phyloP scores from a whole-genome alignment of 306 rosid species.

The Cicer arietinum region DNA sequence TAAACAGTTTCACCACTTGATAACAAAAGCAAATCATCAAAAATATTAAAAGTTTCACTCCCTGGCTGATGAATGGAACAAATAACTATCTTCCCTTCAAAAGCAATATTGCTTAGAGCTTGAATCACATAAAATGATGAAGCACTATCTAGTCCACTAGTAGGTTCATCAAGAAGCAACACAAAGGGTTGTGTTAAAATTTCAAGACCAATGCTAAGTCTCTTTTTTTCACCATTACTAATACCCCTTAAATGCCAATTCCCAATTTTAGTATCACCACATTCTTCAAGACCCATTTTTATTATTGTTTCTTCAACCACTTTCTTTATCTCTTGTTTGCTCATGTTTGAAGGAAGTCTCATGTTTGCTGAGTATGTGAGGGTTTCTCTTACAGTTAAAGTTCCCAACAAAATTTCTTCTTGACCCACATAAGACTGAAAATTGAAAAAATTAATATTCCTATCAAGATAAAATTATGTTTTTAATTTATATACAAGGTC shows the following conservation, averaged over 20 bases:
- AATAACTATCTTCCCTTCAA: conserved; percentile 63
- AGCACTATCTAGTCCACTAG: conserved; percentile 87
- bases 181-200: conserved; percentile 67
- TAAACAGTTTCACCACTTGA: conserved; percentile 72
- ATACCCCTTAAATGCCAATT: conserved; percentile 80
- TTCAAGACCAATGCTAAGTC: conserved; percentile 77
- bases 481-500: no score
- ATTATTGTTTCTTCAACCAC: conserved; percentile 57
- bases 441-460: conserved; percentile 1
- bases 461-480: no score
- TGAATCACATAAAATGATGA: conserved; percentile 72
- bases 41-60: conserved; percentile 67
- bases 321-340: conserved; percentile 56
- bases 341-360: conserved; percentile 67
- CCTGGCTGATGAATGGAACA: conserved; percentile 79
- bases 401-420: conserved; percentile 73
- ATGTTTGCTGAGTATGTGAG: conserved; percentile 65
- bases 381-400: conserved; percentile 74
- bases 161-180: conserved; percentile 83
- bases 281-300: conserved; percentile 81
- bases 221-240: conserved; percentile 81
- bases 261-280: conserved; percentile 68
- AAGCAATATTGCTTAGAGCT: conserved; percentile 65
- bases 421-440: conserved; percentile 80
- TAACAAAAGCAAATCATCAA: conserved; percentile 73